Evolutionary conservation across 2,329 filamentous ascomycete species (phyloP), one percentile per base, ranked within the genome.

Genomic region (Chaetomium sp.): DNA sequence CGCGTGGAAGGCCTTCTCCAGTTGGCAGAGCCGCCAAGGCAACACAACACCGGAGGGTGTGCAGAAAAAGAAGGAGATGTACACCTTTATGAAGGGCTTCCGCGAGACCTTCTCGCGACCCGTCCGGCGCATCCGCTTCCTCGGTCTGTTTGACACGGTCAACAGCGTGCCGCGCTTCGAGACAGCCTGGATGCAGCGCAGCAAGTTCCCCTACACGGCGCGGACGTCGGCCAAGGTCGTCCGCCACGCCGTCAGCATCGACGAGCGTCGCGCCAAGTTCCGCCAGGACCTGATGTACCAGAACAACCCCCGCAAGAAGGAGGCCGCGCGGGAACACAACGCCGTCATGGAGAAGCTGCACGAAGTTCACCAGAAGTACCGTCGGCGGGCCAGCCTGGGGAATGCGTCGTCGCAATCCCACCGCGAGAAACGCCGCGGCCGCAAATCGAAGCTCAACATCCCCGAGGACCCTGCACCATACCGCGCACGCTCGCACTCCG

Each of bases 111-210:
- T 94, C 66, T 87, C 85, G 43, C 76, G 89, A 0, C 88, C 88
- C 0, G 86, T 91, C 1, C 79, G 84, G 9, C 79, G 86, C 0
- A 89, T 92, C 58, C 79, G 80, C 1, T 91, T 92, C 62, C 74
- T 94, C 1, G 89, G 89, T 0, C 76, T 94, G 0, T 94, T 92
- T 60, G 88, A 92, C 63, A 91, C 87, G 0, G 88, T 92, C 59
- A 91, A 91, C 64, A 88, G 85, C 11, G 87, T 91, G 0, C 87
- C 88, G 1, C 78, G 80, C 3, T 94, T 94, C 57, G 89, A 94
- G 69, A 81, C 77, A 2, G 78, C 79, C 0, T 88, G 85, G 81
- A 91, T 92, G 86, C 81, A 89, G 65, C 80, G 88, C 40, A 88
- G 80, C 65, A 89, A 86, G 66, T 90, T 90, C 43, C 87, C 87